Evolutionary conservation across 148 eudicot genomes (phyloP), one percentile per base, ranked within the genome.

Genomic region (Vaccinium macrocarpon): DNA sequence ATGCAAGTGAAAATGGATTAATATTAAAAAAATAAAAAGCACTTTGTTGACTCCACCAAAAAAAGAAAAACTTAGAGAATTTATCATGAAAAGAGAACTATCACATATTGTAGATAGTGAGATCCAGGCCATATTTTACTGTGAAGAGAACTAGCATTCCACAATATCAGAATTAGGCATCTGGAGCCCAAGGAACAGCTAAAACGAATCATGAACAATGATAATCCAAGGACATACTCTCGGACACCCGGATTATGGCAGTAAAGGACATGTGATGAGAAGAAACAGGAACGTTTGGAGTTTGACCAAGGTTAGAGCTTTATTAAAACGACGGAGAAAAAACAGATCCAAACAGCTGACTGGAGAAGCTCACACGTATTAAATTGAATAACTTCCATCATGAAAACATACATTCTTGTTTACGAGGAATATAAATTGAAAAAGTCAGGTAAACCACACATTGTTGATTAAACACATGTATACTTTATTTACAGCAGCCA

Each of bases 1-100:
- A 84, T 35, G 64, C 80, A 85, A 64, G 50, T 11, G 50, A 78
- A 89, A 23, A 52, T 64, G 62, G 18, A 76, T 51, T 42, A 21
- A 55, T 5, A 42, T 42, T 66, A 19, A 64, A 19, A 35, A 18
- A 46, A 10, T 4, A 13, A 27, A 27, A 68, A 70, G 59, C 21
- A 74, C 42, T 81, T 53, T 62, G 73, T 68, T 13, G 73, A 27
- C 73, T 68, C 42, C 73, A 68, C 42, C 11, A 8, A 29, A 27
- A 68, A 68, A 27, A 12, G 18, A 29, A 68, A 66, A 68, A 68
- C 5, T 82, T 53, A 52, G 25, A 66, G 74, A 27, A 35, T 29
- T 49, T 61, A 27, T 81, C 32, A 13, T 52, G n/a, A 16, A 52
- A 12, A 53, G 79, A 76, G 19, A 77, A 50, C 80, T 48, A 76